A percentile compares a stretch with the other conserved stretches of the same genome.
Conservation (phyloP, 768 basidiomycete species). For the Boletus rubroflammeus region DNA sequence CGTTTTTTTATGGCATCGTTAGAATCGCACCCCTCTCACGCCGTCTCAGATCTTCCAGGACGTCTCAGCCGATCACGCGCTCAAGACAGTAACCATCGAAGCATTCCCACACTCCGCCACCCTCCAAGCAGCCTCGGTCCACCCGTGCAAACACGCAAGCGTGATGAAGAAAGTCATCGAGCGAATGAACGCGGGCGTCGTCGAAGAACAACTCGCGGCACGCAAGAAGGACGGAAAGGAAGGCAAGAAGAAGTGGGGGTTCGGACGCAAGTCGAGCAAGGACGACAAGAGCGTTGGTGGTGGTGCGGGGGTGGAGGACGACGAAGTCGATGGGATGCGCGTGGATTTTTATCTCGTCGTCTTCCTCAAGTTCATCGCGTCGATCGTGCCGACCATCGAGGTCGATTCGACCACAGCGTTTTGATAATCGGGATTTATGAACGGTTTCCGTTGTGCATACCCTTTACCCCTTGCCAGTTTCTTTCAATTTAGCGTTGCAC, state of each 20-base stretch:
- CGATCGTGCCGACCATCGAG: slow-evolving; percentile 98
- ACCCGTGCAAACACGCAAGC: slow-evolving; percentile 97
- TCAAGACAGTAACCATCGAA: slow-evolving; percentile 99
- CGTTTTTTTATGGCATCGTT: slow-evolving; percentile 1
- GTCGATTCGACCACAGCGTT: slow-evolving; percentile 88
- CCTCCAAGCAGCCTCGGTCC: slow-evolving; percentile 87
- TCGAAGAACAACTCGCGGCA: slow-evolving; percentile 75
- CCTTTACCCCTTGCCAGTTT: not conserved
- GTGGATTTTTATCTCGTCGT: slow-evolving; percentile 98
- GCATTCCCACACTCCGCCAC: slow-evolving; percentile 91
- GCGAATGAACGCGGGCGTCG: slow-evolving; percentile 89
- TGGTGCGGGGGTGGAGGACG: slow-evolving; percentile 29
- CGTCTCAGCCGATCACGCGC: slow-evolving; percentile 93
- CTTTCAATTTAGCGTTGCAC: not conserved
- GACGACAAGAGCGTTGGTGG: slow-evolving; percentile 41
- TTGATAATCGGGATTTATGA: slow-evolving; percentile 28
- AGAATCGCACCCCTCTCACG: slow-evolving; percentile 87
- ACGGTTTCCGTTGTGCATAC: slow-evolving; percentile 13
- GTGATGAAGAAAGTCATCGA: slow-evolving; percentile 99
- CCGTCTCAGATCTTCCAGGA: slow-evolving; percentile 95
- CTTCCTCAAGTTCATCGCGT: slow-evolving; percentile 98
- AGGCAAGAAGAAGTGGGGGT: slow-evolving; percentile 79
- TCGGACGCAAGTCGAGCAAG: slow-evolving; percentile 66
- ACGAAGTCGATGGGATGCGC: slow-evolving; percentile 85
- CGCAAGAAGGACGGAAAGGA: slow-evolving; percentile 52